A percentile compares a stretch with the other conserved stretches of the same genome.
These are phyloP conservation scores for Trichoderma citrinoviride DNA, from an alignment of 2,329 filamentous ascomycete genomes.

Conservation along the genomic window DNA sequence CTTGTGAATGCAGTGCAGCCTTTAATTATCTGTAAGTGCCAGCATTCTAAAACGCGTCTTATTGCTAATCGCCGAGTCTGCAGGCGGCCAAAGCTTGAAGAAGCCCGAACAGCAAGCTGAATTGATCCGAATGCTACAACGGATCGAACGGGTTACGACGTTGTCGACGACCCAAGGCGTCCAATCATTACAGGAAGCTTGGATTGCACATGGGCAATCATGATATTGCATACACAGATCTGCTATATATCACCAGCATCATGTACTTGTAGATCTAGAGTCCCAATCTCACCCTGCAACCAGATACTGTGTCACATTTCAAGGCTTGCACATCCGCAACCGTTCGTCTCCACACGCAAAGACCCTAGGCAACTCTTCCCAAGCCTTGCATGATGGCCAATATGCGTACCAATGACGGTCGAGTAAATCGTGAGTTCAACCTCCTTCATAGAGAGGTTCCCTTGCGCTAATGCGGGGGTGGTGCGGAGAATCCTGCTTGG, in stretches of 20 bases:
- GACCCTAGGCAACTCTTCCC: too few species aligned
- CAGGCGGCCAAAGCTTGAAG: constrained; percentile 1
- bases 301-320: too few species aligned
- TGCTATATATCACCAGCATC: too few species aligned
- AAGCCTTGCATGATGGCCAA: too few species aligned
- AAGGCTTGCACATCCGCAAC: too few species aligned
- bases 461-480: neutral
- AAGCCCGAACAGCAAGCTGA: neutral
- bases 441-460: neutral
- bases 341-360: too few species aligned
- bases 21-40: neutral
- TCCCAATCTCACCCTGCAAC: too few species aligned
- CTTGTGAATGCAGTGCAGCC: neutral
- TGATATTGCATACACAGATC: neutral
- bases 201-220: neutral
- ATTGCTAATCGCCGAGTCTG: neutral
- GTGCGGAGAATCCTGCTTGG: neutral
- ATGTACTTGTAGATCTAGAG: too few species aligned
- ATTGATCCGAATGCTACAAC: neutral
- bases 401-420: neutral
- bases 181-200: neutral
- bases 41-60: neutral
- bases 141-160: neutral
- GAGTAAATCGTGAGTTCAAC: too few species aligned
- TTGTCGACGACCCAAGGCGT: neutral